Evolutionary conservation across 1,139 yeast species (phyloP).

Genomic region (Kluyveromyces sp.): DNA sequence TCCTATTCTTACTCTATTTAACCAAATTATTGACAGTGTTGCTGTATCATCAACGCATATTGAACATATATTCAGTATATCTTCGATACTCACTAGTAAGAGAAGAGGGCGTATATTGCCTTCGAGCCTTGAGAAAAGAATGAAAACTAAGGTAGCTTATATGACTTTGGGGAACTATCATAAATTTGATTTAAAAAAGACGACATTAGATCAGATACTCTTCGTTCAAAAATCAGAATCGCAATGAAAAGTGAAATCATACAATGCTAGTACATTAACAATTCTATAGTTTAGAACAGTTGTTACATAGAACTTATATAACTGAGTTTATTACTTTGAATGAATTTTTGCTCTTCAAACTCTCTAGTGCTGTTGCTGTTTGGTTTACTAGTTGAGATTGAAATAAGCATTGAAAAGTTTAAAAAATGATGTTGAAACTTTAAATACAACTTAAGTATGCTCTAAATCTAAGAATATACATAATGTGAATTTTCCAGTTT

Average conservation of each 20-base stretch:
- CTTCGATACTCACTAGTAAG: slow-evolving; percentile 2
- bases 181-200: slow-evolving; percentile 1
- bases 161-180: slow-evolving; percentile 4
- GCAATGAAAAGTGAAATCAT: neutral
- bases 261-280: too few relatives aligned
- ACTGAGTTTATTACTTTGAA: too few relatives aligned
- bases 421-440: too few relatives aligned
- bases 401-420: too few relatives aligned
- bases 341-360: too few relatives aligned
- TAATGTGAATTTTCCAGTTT: too few relatives aligned
- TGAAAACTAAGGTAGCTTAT: slow-evolving; percentile 4
- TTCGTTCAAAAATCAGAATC: neutral
- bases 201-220: slow-evolving; percentile 1
- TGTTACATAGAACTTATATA: too few relatives aligned
- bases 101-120: slow-evolving; percentile 3
- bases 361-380: too few relatives aligned
- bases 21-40: slow-evolving; percentile 3
- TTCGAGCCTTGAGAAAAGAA: slow-evolving; percentile 2
- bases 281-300: too few relatives aligned
- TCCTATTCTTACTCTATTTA: slow-evolving; percentile 1
- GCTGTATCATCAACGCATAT: slow-evolving; percentile 5
- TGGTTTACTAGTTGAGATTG: too few relatives aligned
- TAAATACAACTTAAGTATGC: too few relatives aligned
- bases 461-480: too few relatives aligned
- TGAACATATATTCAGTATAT: slow-evolving; percentile 4